Percentiles rank a stretch among this genome's conserved stretches.
Conservation (phyloP, 768 basidiomycete genomes). For the Polyporus arcularius region DNA sequence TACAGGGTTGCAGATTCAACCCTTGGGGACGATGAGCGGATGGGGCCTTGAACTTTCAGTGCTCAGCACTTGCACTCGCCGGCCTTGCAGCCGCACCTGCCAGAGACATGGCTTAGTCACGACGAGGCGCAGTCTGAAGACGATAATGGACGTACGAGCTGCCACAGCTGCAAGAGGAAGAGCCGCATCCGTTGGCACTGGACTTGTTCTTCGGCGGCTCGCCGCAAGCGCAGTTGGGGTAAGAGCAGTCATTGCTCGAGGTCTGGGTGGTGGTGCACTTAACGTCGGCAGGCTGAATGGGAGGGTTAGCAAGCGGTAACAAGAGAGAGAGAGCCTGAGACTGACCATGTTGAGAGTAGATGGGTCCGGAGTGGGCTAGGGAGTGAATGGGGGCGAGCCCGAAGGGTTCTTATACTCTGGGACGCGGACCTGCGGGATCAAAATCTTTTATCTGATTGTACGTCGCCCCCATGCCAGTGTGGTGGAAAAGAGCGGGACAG, state of each 20-base stretch:
- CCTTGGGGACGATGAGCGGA: not conserved
- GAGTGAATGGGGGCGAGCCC: not conserved
- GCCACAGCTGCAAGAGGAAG: slow-evolving; percentile 16
- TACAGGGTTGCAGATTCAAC: not conserved
- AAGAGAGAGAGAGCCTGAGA: not conserved
- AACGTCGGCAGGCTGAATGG: slow-evolving; percentile 17
- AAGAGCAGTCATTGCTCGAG: slow-evolving; percentile 28
- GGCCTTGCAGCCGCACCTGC: slow-evolving; percentile 20
- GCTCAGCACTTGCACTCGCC: slow-evolving; percentile 24
- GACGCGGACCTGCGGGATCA: not conserved
- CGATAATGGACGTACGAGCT: not conserved
- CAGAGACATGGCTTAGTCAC: slow-evolving; percentile 8
- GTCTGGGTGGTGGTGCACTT: slow-evolving; percentile 24
- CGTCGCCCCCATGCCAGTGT: not conserved
- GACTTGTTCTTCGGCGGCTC: slow-evolving; percentile 37
- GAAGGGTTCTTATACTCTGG: slow-evolving; percentile 1
- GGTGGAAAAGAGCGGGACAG: not conserved
- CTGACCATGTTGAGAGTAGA: slow-evolving; percentile 6
- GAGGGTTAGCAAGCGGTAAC: not conserved
- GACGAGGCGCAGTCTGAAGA: not conserved
- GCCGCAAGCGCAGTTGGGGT: slow-evolving; percentile 35
- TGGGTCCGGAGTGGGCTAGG: not conserved
- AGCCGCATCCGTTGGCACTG: slow-evolving; percentile 9
- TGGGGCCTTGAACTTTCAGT: not conserved
- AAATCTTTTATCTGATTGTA: slow-evolving; percentile 15